Evolutionary conservation across 2,329 filamentous ascomycete genomes (phyloP), one percentile per base, ranked within the genome.

Genomic region (Hymenoscyphus occultus): DNA sequence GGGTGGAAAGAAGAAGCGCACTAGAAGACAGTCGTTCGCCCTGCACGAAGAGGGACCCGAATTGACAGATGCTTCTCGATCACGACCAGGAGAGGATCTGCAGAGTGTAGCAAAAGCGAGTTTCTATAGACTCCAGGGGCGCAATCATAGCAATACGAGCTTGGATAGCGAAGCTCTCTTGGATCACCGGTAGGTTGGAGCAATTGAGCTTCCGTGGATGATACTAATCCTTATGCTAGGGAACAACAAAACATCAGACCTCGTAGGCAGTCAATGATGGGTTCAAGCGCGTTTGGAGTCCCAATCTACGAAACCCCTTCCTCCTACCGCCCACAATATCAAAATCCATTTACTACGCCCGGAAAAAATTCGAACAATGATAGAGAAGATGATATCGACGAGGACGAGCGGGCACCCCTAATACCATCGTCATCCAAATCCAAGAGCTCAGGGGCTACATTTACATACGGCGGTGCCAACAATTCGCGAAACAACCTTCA

Each of bases 121-220:
- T 57, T 82, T 86, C 74, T 85, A 85, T 74, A 76, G 80, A 70
- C 75, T 83, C 65, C 77, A 80, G 61, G 74, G 80, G 7, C 78
- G 80, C 56, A 92, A 90, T 74, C 75, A 88, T 68, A 98, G 94
- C 79, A 88, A 84, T 72, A 93, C 91, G 0, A 98, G 94, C 76
- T 80, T 98, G 68, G 94, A 97, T 71, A 97, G 93, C 76, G 90
- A 96, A 75, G 89, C 86, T 7, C 80, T 98, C 70, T 80, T 98
- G 19, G 94, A 98, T 77, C 94, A 98, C 77, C 86, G 92, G 87
- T 90, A 79, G 67, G 79, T 68, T 59, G 61, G 19, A 39, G 28
- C 28, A 22, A n/a, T 22, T 68, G 19, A 48, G 31, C 13, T 48
- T 31, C 31, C 1, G 32, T 39, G 19, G 2, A 14, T 13, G 9